These are phyloP conservation scores for Beauveria australis DNA, from an alignment of 2,329 filamentous ascomycete genomes.

Conservation along the genomic window DNA sequence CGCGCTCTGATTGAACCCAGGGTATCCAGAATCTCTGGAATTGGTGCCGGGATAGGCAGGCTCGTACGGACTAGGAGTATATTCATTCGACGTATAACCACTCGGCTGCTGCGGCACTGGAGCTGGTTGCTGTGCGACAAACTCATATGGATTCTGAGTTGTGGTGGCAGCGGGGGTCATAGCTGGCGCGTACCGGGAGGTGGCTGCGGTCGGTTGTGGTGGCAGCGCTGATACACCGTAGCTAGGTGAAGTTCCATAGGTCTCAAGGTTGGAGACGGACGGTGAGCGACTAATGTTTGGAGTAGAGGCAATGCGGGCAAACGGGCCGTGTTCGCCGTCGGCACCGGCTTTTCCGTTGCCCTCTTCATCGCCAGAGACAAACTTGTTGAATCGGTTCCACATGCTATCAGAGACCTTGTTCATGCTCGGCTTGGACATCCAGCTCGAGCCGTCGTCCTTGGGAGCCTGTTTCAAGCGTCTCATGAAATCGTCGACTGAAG, in stretches of 20 bases:
- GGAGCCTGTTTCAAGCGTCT: constrained; percentile 79
- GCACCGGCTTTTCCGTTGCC: constrained; percentile 52
- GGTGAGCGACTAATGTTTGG: constrained; percentile 67
- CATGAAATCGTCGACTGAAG: constrained; percentile 72
- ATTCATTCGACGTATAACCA: constrained; percentile 24
- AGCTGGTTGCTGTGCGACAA: constrained; percentile 3
- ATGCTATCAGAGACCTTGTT: constrained; percentile 89
- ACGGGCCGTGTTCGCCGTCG: constrained; percentile 63
- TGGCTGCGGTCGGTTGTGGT: constrained; percentile 27
- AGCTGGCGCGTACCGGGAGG: constrained; percentile 44
- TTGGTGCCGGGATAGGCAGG: constrained; percentile 19
- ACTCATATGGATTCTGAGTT: constrained; percentile 18
- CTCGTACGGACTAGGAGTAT: constrained; percentile 28
- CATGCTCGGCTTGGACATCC: constrained; percentile 93
- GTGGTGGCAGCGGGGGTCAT: constrained; percentile 18
- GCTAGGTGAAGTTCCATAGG: constrained; percentile 52
- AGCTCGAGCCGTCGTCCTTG: constrained; percentile 71
- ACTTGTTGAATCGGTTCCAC: constrained; percentile 91
- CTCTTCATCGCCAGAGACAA: constrained; percentile 84
- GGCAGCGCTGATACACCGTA: constrained; percentile 23
- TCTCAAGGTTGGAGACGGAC: constrained; percentile 62
- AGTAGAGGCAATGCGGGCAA: constrained; percentile 69
- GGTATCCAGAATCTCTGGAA: not conserved
- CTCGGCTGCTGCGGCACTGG: constrained; percentile 13
- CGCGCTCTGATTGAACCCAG: not conserved